Evolutionary conservation across 345 rosid genomes (phyloP), one percentile per base, ranked within the genome.

Genomic region (Rhizophora apiculata): DNA sequence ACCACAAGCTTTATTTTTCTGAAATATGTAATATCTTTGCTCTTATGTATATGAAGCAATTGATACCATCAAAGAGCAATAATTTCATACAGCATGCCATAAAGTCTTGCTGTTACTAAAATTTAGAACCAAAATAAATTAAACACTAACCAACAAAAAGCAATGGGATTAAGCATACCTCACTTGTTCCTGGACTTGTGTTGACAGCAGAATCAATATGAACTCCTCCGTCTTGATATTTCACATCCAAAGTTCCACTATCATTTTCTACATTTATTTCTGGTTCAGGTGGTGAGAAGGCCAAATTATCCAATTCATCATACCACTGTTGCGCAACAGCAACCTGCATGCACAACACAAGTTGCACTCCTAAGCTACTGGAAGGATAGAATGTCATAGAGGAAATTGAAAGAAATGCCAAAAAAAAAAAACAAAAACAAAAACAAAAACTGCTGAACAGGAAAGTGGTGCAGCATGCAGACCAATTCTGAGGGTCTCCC

Each of bases 281-380:
- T 1, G 77, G 63, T 72, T 81, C 91, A 68, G 82, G 71, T 34
- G 82, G 72, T 64, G 84, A 70, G 77, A 86, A 88, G 68, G 92
- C 91, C 78, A 95, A 83, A 81, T 80, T 85, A 74, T 90, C 99
- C 79, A 95, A 70, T 72, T 87, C 96, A 81, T 95, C 94, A 48
- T 87, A 95, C 93, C 96, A 95, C 76, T 90, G 87, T 72, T 95
- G 99, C 72, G 99, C 84, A 55, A 75, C 81, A 73, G 96, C 94
- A 72, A 90, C 94, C 97, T 95, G 86, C 63, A 73, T 34, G 54
- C 64, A 75, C 70, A 55, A 55, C 68, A 74, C 16, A 24, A 63
- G 69, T 29, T 55, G 43, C 65, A 69, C 22, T 26, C 31, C n/a
- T 43, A 34, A 78, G 63, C 51, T 20, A 34, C 78, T 49, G 16